Evolutionary conservation across 768 basidiomycete genomes (phyloP).

Genomic region (Pluteus cervinus): DNA sequence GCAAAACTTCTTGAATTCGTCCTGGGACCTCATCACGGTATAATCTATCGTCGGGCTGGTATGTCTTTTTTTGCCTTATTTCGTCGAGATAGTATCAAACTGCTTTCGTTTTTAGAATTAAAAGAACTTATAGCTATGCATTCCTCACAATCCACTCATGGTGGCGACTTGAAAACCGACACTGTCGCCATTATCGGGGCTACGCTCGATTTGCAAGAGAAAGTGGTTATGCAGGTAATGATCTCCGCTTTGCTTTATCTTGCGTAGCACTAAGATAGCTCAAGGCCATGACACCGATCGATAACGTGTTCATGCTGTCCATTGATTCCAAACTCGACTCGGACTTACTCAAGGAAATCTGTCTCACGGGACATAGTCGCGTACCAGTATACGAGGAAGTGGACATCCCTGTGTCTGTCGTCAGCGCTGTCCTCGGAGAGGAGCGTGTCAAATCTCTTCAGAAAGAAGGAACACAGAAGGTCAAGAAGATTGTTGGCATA

Average conservation of each 20-base stretch:
- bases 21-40: constrained; percentile 82
- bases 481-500: constrained; percentile 82
- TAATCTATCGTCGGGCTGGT: constrained; percentile 80
- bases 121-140: constrained; percentile 92
- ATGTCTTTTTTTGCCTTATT: background rate
- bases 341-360: constrained; percentile 69
- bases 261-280: background rate
- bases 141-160: constrained; percentile 60
- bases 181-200: constrained; percentile 89
- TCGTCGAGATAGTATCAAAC: no score
- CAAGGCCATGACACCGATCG: constrained; percentile 78
- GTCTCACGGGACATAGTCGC: constrained; percentile 75
- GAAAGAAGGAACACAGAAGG: constrained; percentile 36
- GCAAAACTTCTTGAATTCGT: constrained; percentile 75
- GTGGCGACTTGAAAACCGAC: constrained; percentile 81
- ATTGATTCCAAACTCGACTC: constrained; percentile 82
- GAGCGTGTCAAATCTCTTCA: constrained; percentile 3
- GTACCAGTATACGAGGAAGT: constrained; percentile 81
- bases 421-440: constrained; percentile 10
- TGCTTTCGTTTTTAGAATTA: constrained; percentile 43
- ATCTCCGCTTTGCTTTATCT: background rate
- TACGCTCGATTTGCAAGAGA: constrained; percentile 84
- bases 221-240: constrained; percentile 62
- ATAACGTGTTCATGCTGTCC: constrained; percentile 80
- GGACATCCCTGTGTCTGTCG: constrained; percentile 45